Percentiles rank a stretch among this genome's conserved stretches.
phyloP scores from a whole-genome alignment of 257 asterid genomes.

The Hygrophila difformis region DNA sequence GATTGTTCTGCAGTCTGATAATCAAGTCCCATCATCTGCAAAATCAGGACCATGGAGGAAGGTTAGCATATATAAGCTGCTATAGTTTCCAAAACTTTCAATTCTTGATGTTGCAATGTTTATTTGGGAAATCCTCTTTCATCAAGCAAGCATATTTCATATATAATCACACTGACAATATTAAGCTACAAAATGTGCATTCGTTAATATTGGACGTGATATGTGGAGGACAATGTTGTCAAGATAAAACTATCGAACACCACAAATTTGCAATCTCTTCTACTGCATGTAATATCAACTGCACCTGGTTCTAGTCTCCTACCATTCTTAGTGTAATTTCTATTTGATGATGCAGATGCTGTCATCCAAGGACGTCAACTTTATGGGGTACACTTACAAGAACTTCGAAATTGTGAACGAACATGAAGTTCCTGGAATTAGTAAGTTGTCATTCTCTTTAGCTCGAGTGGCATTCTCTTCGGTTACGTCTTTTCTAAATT shows the following conservation, averaged over 20 bases:
- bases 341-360: constrained; percentile 51
- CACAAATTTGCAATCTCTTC: too few species aligned
- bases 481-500: too few species aligned
- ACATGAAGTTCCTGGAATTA: constrained; percentile 65
- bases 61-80: constrained; percentile 36
- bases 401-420: constrained; percentile 81
- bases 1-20: constrained; percentile 42
- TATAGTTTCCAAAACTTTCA: background rate
- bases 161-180: too few species aligned
- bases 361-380: constrained; percentile 75
- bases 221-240: too few species aligned
- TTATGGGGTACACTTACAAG: constrained; percentile 77
- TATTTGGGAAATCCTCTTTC: too few species aligned
- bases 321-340: constrained; percentile 1
- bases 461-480: background rate
- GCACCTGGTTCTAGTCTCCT: background rate
- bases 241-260: too few species aligned
- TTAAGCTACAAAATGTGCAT: too few species aligned
- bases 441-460: constrained; percentile 25
- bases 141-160: too few species aligned
- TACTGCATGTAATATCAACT: too few species aligned
- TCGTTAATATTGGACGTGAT: too few species aligned
- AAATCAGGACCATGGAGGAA: constrained; percentile 93
- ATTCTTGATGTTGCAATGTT: too few species aligned
- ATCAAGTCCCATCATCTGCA: constrained; percentile 37